Evolutionary conservation across 116 monocot species (phyloP), one percentile per base, ranked within the genome.

Genomic region (Zostera marina): DNA sequence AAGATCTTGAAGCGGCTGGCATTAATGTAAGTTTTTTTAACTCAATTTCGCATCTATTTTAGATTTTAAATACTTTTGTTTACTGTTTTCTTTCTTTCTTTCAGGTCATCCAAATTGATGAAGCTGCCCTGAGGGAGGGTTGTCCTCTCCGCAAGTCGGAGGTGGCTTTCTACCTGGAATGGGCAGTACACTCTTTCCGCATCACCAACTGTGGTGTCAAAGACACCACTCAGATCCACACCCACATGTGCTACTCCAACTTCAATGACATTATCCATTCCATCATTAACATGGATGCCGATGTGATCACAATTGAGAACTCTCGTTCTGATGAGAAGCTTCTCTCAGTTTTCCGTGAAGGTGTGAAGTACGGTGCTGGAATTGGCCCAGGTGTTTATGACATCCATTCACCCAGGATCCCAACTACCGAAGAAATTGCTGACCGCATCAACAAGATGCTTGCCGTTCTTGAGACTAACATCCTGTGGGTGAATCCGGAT

Each of bases 211-310:
- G 76, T 38, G 73, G 76, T n/a, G 73, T 81, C 14, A 51, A 73
- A 60, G 76, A 81, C 73, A 76, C 81, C 41, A 81, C 81, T 48
- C 81, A 81, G 83, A 88, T 88, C 47, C 88, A 88, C 78, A 88
- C 88, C 49, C 88, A 88, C 73, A 88, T 88, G 88, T 88, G 88
- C 75, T 88, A 83, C 75, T 88, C 88, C n/a, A 83, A 88, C 75
- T 88, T 83, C 75, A 88, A 88, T 23, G 88, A 88, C 68, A 88
- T 88, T 65, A 88, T 88, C 75, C 80, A 72, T 43, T 88, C 88
- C 26, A 88, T 88, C 83, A 83, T 88, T 47, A 68, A 88, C 75
- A 88, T 88, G 88, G 88, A 88, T 43, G 88, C 88, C 1, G 88
- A 88, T 32, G 88, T 88, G 20, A 88, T 88, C 75, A 83, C 88